These are phyloP conservation scores for Xylariaceae sp. DNA, from an alignment of 2,329 filamentous ascomycete species.

Conservation along the genomic window DNA sequence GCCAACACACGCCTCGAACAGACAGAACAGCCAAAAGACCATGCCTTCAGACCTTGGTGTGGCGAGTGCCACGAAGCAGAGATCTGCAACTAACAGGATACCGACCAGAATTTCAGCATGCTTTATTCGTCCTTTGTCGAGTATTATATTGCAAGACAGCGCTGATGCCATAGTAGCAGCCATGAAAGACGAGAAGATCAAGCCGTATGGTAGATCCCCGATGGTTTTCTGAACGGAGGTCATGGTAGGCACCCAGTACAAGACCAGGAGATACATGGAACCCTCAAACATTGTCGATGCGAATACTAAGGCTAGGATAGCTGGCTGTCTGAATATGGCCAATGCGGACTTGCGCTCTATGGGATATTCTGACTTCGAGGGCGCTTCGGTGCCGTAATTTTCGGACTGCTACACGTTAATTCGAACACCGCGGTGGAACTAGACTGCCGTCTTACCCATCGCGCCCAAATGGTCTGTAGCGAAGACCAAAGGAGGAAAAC, in stretches of 20 bases:
- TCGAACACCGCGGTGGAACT: not conserved
- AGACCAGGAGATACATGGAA: constrained; percentile 60
- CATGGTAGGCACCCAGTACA: constrained; percentile 58
- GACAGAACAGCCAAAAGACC: constrained; percentile 53
- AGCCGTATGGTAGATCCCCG: constrained; percentile 27
- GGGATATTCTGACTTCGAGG: not conserved
- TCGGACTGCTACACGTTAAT: constrained; percentile 22
- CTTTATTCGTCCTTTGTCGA: constrained; percentile 29
- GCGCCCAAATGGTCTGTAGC: constrained; percentile 41
- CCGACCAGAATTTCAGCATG: constrained; percentile 34
- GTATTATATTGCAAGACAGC: constrained; percentile 28
- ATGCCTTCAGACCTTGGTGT: constrained; percentile 37
- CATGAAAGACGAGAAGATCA: constrained; percentile 30
- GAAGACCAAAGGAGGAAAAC: constrained; percentile 39
- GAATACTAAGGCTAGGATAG: constrained; percentile 48
- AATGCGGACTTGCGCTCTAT: constrained; percentile 11
- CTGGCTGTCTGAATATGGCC: constrained; percentile 36
- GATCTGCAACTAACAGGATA: constrained; percentile 31
- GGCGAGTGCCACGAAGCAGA: constrained; percentile 39
- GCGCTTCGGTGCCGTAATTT: constrained; percentile 22
- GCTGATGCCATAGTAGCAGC: constrained; percentile 27
- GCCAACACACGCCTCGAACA: constrained; percentile 55
- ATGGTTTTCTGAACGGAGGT: constrained; percentile 35
- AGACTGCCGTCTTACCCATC: constrained; percentile 40
- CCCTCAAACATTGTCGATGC: constrained; percentile 57